phyloP scores from a whole-genome alignment of 2,329 filamentous ascomycete genomes.

The Penicillium sumatraense region DNA sequence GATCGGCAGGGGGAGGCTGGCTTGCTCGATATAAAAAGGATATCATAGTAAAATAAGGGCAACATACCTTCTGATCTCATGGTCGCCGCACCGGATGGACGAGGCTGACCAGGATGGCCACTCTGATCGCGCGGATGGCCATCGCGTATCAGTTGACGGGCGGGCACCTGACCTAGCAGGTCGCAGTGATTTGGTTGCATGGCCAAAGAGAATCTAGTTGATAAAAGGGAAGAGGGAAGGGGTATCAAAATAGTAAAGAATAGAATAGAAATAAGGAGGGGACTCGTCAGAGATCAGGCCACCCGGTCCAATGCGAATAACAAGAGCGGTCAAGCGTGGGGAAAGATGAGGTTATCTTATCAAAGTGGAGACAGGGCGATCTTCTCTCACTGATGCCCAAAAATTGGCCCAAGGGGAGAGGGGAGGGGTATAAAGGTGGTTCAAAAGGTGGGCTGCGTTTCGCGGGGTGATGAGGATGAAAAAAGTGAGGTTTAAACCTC shows the following conservation, averaged over 20 bases:
- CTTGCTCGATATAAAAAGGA: conserved; percentile 18
- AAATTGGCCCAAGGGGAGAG: not conserved
- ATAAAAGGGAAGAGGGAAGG: conserved; percentile 3
- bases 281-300: conserved; percentile 18
- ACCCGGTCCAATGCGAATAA: conserved; percentile 18
- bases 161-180: conserved; percentile 41
- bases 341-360: conserved; percentile 30
- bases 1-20: conserved; percentile 16
- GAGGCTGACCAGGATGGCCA: conserved; percentile 34
- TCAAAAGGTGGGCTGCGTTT: too few species aligned
- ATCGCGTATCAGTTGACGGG: conserved; percentile 41
- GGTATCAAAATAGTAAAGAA: not conserved
- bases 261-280: not conserved
- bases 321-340: conserved; percentile 32
- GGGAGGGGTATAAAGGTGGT: not conserved
- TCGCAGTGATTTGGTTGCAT: conserved; percentile 49
- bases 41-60: not conserved
- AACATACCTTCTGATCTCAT: conserved; percentile 51
- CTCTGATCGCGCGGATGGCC: conserved; percentile 35
- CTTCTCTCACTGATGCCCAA: conserved; percentile 28
- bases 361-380: conserved; percentile 25
- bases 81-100: conserved; percentile 38
- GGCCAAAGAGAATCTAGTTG: conserved; percentile 4
- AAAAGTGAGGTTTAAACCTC: too few species aligned
- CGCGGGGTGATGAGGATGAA: too few species aligned